Base-by-base conservation (phyloP, 2,329 filamentous ascomycete species). In the Teratosphaeriaceae sp. region DNA sequence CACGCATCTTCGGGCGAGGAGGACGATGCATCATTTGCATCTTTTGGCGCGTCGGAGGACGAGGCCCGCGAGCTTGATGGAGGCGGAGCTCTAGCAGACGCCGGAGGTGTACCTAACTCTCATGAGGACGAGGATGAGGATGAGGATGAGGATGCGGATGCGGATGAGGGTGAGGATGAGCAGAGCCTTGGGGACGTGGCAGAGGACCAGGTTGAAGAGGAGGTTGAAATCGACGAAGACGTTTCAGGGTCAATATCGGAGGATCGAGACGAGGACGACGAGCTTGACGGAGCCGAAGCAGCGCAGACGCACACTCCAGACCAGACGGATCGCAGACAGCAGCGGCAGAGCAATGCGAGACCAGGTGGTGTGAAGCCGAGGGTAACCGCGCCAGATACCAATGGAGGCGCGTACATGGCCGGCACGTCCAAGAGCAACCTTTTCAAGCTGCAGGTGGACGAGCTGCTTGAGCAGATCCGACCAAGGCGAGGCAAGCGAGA, bases 361-460 rank as follows among this genome's bases (percentile, higher is more conserved):
- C n/a, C 35, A 26, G 16, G 24, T 23, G 21, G 13, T 23, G 21
- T 37, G 16, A 40, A 48, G 19, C 42, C 43, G 22, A 39, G 44
- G n/a, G 49, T 45, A 40, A 40, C 49, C 30, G 38, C 40, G 19
- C 24, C 38, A 13, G 40, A 54, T 31, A 29, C 43, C 12, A 47
- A 44, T 43, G 52, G 58, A 38, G 66, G 65, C 40, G 61, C 67
- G 20, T 75, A 72, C 56, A 66, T 64, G 16, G 70, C 68, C 23
- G 75, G 75, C 37, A 69, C 74, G n/a, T 82, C 76, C 67, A 81
- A 81, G 57, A 81, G 78, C 33, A 81, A 73, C 57, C 66, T 82
- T 44, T 83, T 85, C 66, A 82, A 82, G 58, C 62, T 84, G 8
- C 80, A 85, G 57, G 69, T 82, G 24, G 77, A 84, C 49, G 79